A percentile compares a stretch with the other conserved stretches of the same genome.
Conservation (phyloP, 2,329 filamentous ascomycete genomes). For the Calycina herbarum region DNA sequence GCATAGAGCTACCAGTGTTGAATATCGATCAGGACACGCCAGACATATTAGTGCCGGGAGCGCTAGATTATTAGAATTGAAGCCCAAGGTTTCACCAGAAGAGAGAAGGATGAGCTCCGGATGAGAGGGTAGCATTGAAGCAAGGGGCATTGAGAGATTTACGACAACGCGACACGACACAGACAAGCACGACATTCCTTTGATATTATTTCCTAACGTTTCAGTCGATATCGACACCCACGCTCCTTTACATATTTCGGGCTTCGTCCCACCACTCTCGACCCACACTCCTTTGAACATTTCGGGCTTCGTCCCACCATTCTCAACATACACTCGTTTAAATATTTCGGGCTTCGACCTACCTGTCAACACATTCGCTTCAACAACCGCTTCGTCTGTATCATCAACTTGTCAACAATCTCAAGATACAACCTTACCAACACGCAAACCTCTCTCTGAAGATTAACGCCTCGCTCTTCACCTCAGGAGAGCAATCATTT, state of each 20-base stretch:
- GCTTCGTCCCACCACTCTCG: constrained; percentile 29
- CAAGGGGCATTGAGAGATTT: constrained; percentile 13
- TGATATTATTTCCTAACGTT: constrained; percentile 30
- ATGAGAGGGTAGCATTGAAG: constrained; percentile 19
- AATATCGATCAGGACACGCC: constrained; percentile 60
- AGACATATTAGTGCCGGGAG: constrained; percentile 77
- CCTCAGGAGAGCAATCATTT: constrained; percentile 6
- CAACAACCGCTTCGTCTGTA: constrained; percentile 25
- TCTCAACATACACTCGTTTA: constrained; percentile 35
- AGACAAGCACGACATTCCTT: constrained; percentile 38
- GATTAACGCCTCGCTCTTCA: not conserved
- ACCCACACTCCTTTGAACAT: constrained; percentile 33
- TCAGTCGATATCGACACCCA: constrained; percentile 32
- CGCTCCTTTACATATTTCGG: constrained; percentile 36
- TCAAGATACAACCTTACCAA: constrained; percentile 9
- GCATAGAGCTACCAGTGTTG: constrained; percentile 70
- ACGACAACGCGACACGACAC: constrained; percentile 25
- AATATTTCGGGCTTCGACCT: constrained; percentile 16
- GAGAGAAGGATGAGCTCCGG: constrained; percentile 41
- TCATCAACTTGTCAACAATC: constrained; percentile 14
- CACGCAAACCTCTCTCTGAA: not conserved
- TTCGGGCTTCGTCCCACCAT: constrained; percentile 27
- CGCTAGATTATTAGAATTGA: constrained; percentile 70
- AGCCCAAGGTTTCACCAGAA: constrained; percentile 55
- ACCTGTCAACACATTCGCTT: constrained; percentile 22